Percentiles rank a stretch among this genome's conserved stretches.
Evolutionary conservation across 345 rosid genomes (phyloP).

Genomic region (Raphanus raphanistrum): DNA sequence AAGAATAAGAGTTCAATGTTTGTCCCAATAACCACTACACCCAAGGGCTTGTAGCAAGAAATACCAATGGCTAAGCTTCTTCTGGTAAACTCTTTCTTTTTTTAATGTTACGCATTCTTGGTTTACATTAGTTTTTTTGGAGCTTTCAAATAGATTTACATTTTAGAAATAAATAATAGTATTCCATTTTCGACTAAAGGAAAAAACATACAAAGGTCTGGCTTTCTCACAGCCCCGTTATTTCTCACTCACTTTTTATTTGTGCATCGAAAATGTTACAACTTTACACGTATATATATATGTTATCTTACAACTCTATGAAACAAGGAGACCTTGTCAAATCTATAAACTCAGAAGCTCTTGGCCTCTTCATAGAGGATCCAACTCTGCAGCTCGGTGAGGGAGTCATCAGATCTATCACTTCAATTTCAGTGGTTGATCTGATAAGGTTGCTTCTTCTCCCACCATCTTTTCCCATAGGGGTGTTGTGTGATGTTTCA

Average conservation of each 20-base stretch:
- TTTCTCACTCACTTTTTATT: not conserved
- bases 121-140: too few relatives aligned
- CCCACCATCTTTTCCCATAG: slow-evolving; percentile 31
- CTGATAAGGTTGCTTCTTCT: slow-evolving; percentile 16
- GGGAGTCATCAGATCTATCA: slow-evolving; percentile 75
- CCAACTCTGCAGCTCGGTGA: slow-evolving; percentile 54
- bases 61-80: too few relatives aligned
- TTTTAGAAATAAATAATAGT: too few relatives aligned
- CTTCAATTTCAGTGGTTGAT: slow-evolving; percentile 47
- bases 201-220: too few relatives aligned
- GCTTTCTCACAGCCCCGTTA: too few relatives aligned
- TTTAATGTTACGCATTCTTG: too few relatives aligned
- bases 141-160: too few relatives aligned
- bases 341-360: slow-evolving; percentile 68
- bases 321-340: slow-evolving; percentile 52
- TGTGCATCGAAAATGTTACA: not conserved
- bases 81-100: too few relatives aligned
- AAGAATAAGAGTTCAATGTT: too few relatives aligned
- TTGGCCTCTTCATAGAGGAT: slow-evolving; percentile 47
- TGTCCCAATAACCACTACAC: too few relatives aligned
- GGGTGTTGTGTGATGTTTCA: not conserved
- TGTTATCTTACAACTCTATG: slow-evolving; percentile 33
- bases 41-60: too few relatives aligned
- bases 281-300: not conserved
- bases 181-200: too few relatives aligned